phyloP scores from a whole-genome alignment of 2,329 filamentous ascomycete genomes.

The Cladophialophora chaetospira region DNA sequence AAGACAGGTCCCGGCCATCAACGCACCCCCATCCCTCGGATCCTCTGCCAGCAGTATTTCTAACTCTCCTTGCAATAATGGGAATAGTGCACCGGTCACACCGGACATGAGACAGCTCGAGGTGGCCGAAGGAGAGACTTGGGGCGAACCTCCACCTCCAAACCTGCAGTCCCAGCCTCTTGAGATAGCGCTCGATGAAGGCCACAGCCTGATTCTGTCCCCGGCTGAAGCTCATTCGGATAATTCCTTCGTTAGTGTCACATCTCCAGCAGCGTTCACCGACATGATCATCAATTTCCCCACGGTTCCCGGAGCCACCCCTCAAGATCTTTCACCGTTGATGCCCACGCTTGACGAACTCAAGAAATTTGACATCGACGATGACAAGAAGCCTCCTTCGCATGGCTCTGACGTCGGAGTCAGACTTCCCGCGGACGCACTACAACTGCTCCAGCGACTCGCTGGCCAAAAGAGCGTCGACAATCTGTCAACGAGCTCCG shows the following conservation, averaged over 20 bases:
- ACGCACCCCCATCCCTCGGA: conserved; percentile 84
- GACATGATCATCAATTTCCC: conserved; percentile 46
- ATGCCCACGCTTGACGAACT: conserved; percentile 26
- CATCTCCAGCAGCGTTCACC: conserved; percentile 61
- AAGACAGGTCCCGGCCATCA: conserved; percentile 70
- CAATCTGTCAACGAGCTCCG: conserved; percentile 43
- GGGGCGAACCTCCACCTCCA: conserved; percentile 23
- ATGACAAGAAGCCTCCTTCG: conserved; percentile 4
- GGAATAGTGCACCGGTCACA: conserved; percentile 74
- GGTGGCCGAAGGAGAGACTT: conserved; percentile 19
- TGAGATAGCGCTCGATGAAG: conserved; percentile 42
- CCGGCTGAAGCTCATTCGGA: conserved; percentile 29
- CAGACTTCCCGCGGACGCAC: conserved; percentile 74
- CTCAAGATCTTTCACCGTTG: conserved; percentile 31
- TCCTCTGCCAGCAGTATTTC: conserved; percentile 80
- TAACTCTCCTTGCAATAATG: conserved; percentile 69
- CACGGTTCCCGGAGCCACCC: conserved; percentile 38
- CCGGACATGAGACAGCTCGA: conserved; percentile 62
- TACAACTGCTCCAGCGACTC: conserved; percentile 77
- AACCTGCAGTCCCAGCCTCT: conserved; percentile 18
- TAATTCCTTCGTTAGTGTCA: conserved; percentile 16
- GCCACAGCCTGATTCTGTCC: conserved; percentile 33
- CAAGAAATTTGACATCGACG: conserved; percentile 22
- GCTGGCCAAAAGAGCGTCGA: conserved; percentile 54
- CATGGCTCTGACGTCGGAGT: conserved; percentile 55